These are phyloP conservation scores for Fonsecaea pugnacius DNA, from an alignment of 2,329 filamentous ascomycete species.

Conservation along the genomic window DNA sequence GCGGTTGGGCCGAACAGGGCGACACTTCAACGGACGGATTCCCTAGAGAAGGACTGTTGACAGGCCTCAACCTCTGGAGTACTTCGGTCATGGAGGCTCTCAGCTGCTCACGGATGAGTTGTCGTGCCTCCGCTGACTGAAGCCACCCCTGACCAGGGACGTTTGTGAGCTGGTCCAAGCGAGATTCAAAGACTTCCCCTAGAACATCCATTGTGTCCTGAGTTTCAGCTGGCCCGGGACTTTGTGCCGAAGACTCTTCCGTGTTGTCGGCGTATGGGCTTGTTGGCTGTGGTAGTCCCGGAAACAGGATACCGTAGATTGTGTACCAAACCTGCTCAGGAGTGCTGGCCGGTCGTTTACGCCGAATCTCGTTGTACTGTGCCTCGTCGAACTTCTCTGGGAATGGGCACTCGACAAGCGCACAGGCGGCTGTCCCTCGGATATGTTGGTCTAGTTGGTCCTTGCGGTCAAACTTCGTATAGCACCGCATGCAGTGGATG, in stretches of 20 bases:
- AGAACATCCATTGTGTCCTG: slow-evolving; percentile 27
- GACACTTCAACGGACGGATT: slow-evolving; percentile 23
- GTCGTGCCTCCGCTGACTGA: slow-evolving; percentile 18
- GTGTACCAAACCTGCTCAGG: slow-evolving; percentile 36
- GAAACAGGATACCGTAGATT: slow-evolving; percentile 35
- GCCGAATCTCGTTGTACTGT: slow-evolving; percentile 33
- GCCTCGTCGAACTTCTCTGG: slow-evolving; percentile 36
- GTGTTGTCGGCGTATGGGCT: slow-evolving; percentile 35
- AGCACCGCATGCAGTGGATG: slow-evolving; percentile 32
- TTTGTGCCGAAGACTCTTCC: slow-evolving; percentile 9
- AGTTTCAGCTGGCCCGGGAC: slow-evolving; percentile 12
- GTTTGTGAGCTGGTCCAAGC: slow-evolving; percentile 26
- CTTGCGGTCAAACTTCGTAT: slow-evolving; percentile 25
- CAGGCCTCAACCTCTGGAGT: slow-evolving; percentile 17
- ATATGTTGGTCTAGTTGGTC: slow-evolving; percentile 31
- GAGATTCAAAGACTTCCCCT: slow-evolving; percentile 29
- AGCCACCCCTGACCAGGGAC: slow-evolving; percentile 29
- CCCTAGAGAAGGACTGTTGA: slow-evolving; percentile 18
- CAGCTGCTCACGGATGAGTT: slow-evolving; percentile 28
- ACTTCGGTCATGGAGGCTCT: slow-evolving; percentile 29
- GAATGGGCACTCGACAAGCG: slow-evolving; percentile 31
- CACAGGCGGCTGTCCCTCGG: slow-evolving; percentile 21
- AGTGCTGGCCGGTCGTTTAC: slow-evolving; percentile 31
- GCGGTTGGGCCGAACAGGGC: slow-evolving; percentile 16
- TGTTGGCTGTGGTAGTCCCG: slow-evolving; percentile 28